These are phyloP conservation scores for Purpureocillium lavendulum DNA, from an alignment of 2,329 filamentous ascomycete species.

Conservation along the genomic window DNA sequence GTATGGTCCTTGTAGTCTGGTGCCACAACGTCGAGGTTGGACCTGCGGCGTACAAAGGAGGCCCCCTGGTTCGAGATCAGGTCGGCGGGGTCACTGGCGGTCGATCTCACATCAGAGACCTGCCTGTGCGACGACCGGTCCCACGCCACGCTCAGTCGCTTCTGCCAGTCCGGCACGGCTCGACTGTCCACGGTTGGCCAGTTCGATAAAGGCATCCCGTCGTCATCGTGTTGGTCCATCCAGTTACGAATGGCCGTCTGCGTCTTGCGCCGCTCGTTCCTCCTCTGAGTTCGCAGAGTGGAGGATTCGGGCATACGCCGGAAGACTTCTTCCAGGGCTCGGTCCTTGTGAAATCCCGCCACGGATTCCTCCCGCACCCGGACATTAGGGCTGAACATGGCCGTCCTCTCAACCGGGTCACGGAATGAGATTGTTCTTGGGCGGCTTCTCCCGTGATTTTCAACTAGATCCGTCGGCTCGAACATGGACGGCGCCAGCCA, in stretches of 20 bases:
- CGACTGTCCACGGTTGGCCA: constrained; percentile 41
- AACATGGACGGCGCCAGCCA: constrained; percentile 69
- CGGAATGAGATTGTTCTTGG: constrained; percentile 46
- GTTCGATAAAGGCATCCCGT: constrained; percentile 34
- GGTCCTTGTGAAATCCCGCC: constrained; percentile 81
- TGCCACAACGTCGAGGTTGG: constrained; percentile 21
- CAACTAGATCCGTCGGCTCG: constrained; percentile 79
- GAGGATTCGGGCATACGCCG: constrained; percentile 60
- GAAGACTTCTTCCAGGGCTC: constrained; percentile 86
- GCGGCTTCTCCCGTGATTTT: constrained; percentile 50
- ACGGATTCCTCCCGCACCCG: constrained; percentile 79
- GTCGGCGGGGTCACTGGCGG: constrained; percentile 56
- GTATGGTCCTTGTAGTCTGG: constrained; percentile 53
- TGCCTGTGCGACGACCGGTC: constrained; percentile 38
- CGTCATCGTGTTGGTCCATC: constrained; percentile 68
- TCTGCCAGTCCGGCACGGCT: constrained; percentile 36
- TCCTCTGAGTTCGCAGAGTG: constrained; percentile 49
- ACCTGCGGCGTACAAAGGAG: constrained; percentile 24
- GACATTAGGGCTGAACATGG: constrained; percentile 64
- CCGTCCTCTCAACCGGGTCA: constrained; percentile 45
- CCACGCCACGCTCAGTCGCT: constrained; percentile 43
- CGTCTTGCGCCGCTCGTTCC: constrained; percentile 61
- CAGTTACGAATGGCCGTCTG: constrained; percentile 79
- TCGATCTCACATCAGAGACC: constrained; percentile 49
- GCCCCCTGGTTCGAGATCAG: constrained; percentile 45